Base-by-base conservation (phyloP, 306 rosid species). In the Acmispon strigosus region DNA sequence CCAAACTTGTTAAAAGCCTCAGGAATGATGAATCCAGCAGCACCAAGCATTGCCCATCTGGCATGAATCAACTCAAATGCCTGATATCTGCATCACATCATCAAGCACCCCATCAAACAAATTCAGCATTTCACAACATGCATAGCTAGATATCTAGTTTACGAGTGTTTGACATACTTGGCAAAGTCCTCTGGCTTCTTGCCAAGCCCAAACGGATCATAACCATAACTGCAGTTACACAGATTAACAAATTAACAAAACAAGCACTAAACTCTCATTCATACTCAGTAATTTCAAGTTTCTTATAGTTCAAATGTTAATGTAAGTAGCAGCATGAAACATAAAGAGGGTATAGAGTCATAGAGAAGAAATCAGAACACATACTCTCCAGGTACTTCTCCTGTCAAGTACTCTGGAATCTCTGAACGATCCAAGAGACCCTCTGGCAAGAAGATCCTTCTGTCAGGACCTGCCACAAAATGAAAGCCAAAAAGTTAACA, bases 11-110 rank as follows among this genome's bases (percentile, higher is more conserved):
- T 95, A 79, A 95, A 91, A 60, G 99, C 99, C 81, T 95, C 99
- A 6, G 99, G 99, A 63, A 95, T 89, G 80, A 95, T 85, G 81
- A 95, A 91, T 48, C 99, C 99, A 36, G 99, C 99, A 52, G 99
- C 99, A 45, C 99, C 99, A 54, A 95, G 99, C 97, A 95, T 95
- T 8, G 99, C 99, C 99, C 97, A 91, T 67, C 99, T 83, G 34
- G 82, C 93, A 15, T 95, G 99, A 74, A 95, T 95, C 89, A 95
- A 62, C 66, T 95, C 99, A 58, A 56, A 82, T 14, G 96, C 97
- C 79, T 95, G 99, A 76, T 91, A 95, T 84, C 99, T 95, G 92
- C 77, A 76, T n/a, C n/a, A n/a, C n/a, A n/a, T n/a, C 75, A 76
- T 52, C 34, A n/a, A n/a, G n/a, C n/a, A n/a, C 24, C 17, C 7